Evolutionary conservation across 306 rosid genomes (phyloP), one percentile per base, ranked within the genome.

Genomic region (Quercus gilva): DNA sequence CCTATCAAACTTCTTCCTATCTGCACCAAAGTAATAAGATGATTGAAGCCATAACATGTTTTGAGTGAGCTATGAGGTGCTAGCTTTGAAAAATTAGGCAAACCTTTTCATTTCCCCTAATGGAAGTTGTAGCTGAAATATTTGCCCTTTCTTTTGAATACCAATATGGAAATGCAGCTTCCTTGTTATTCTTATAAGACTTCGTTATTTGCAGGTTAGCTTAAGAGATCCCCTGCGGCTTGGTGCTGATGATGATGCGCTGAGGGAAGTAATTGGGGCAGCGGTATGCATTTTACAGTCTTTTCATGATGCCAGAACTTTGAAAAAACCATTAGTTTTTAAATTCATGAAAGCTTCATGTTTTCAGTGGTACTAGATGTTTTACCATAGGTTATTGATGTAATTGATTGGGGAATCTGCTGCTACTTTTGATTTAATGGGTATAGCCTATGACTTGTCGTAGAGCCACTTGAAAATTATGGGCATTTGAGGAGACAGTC

Each of bases 201-300:
- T 19, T 49, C 1, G 15, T 55, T 55, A 67, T 71, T 79, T 86
- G 73, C 86, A 95, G 99, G 91, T 92, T 81, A 91, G 97, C 87
- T 88, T 95, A 87, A 92, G 97, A 82, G 98, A 92, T 84, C 99
- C 99, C 56, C 81, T 95, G 77, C 91, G 96, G 58, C 19, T 35
- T 0, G 97, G 97, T 64, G 97, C 90, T 43, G 89, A 91, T 51
- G 96, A 95, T 85, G 76, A 83, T 3, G 94, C 85, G 72, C 97
- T 95, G 14, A 80, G 81, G 76, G 90, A 90, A 86, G 86, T 95
- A 76, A 95, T 91, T 35, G 89, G 88, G 51, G 93, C 94, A 57
- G 99, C 97, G 87, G 98, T 94, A 91, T 71, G 90, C 43, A 69
- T 45, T 57, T 84, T 53, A 61, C 2, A 59, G 19, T 73, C 73